Conservation (phyloP, 1,284 basidiomycete species). For the Trichosporon sp. region DNA sequence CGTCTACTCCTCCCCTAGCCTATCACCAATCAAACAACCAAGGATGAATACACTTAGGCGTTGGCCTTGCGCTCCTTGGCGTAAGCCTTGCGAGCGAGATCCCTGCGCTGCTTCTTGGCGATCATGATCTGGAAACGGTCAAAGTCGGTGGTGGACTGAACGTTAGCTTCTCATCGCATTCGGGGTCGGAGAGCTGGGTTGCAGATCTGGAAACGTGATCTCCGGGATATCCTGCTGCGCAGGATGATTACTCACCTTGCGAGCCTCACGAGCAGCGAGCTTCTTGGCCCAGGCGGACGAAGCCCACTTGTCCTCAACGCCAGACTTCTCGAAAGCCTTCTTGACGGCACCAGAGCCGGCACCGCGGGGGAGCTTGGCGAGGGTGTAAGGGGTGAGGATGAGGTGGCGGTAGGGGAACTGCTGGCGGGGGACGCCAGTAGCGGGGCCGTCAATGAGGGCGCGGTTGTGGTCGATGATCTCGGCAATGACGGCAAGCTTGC, state of each 20-base stretch:
- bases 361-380: conserved; percentile 80
- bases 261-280: conserved; percentile 68
- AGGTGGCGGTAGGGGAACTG: conserved; percentile 86
- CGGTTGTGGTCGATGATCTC: conserved; percentile 99
- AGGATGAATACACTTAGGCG: conserved; percentile 32
- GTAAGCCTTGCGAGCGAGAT: conserved; percentile 49
- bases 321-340: conserved; percentile 72
- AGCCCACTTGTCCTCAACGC: conserved; percentile 60
- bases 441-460: conserved; percentile 91
- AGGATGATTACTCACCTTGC: conserved; percentile 53
- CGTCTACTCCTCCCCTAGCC: conserved; percentile 1
- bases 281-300: conserved; percentile 83
- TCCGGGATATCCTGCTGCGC: neutral
- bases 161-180: neutral
- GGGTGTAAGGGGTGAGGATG: conserved; percentile 78
- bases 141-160: conserved; percentile 71
- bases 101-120: conserved; percentile 54
- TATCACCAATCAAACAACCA: conserved; percentile 6
- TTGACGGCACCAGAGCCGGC: conserved; percentile 76
- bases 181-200: neutral
- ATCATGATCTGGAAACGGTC: conserved; percentile 64
- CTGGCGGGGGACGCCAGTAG: conserved; percentile 86
- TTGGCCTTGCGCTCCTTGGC: conserved; percentile 51
- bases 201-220: neutral
- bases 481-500: conserved; percentile 89